Conservation (phyloP, 2,329 filamentous ascomycete species). For the Fusarium sp. region DNA sequence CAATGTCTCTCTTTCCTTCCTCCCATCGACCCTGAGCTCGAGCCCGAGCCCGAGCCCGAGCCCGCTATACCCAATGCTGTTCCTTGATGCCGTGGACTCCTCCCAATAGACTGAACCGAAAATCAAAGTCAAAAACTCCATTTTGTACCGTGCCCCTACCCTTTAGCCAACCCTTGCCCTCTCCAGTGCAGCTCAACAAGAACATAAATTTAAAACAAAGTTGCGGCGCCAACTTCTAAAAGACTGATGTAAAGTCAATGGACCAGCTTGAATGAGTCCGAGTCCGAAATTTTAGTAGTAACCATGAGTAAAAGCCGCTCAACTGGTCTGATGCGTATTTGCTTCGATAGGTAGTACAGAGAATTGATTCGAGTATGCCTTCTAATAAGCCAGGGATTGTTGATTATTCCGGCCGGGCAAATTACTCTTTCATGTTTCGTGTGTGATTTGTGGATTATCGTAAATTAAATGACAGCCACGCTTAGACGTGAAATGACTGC, state of each 20-base stretch:
- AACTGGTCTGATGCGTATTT: background rate
- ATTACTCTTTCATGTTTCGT: background rate
- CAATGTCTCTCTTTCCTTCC: background rate
- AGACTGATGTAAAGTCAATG: background rate
- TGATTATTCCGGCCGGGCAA: background rate
- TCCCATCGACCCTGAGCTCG: background rate
- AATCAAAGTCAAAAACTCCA: slow-evolving; percentile 21
- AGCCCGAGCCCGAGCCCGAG: background rate
- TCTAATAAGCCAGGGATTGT: background rate
- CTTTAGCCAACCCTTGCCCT: background rate
- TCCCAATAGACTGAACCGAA: slow-evolving; percentile 2
- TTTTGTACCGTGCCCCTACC: background rate
- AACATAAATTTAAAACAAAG: slow-evolving; percentile 7
- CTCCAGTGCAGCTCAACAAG: background rate
- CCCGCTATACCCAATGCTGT: slow-evolving; percentile 9
- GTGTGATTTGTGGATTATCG: slow-evolving; percentile 4
- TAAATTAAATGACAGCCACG: slow-evolving; percentile 2
- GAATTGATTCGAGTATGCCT: slow-evolving; percentile 14
- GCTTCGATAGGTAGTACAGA: background rate
- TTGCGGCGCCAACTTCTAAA: slow-evolving; percentile 11
- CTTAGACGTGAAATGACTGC: background rate
- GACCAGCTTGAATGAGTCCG: background rate
- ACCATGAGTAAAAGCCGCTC: background rate
- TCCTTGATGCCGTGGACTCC: slow-evolving; percentile 3
- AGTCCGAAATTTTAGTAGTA: slow-evolving; percentile 12